Conservation (phyloP, 495 filamentous ascomycete species). For the Penicillium canescens region DNA sequence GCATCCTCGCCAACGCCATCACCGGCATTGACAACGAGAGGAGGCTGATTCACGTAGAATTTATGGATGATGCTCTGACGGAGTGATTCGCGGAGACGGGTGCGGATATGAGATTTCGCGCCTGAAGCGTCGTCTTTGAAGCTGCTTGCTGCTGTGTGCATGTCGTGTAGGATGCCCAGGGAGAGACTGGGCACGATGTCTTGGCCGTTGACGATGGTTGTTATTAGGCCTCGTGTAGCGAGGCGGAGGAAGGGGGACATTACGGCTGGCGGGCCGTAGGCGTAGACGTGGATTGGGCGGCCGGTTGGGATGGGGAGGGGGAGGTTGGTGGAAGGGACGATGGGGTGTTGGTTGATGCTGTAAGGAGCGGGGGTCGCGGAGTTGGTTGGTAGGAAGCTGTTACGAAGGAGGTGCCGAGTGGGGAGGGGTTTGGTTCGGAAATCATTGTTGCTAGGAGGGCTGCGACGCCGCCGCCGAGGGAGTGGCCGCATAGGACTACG, state of each 20-base stretch:
- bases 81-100: constrained; percentile 65
- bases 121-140: constrained; percentile 70
- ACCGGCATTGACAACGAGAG: constrained; percentile 42
- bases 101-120: constrained; percentile 64
- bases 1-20: constrained; percentile 61
- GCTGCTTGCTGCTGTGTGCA: constrained; percentile 67
- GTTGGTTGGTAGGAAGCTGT: constrained; percentile 41
- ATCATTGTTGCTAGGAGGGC: constrained; percentile 74
- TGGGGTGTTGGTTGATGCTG: constrained; percentile 20
- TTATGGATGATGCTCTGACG: constrained; percentile 47
- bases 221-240: constrained; percentile 73
- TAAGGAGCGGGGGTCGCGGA: constrained; percentile 42
- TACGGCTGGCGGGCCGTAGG: constrained; percentile 73
- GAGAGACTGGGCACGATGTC: constrained; percentile 76
- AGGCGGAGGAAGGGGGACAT: constrained; percentile 72
- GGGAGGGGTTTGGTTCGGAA: constrained; percentile 55
- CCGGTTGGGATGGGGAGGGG: constrained; percentile 63
- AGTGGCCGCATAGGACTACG: constrained; percentile 75
- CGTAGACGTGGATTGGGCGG: constrained; percentile 75
- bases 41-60: constrained; percentile 48
- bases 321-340: constrained; percentile 24
- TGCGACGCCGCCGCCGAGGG: constrained; percentile 73
- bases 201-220: constrained; percentile 69
- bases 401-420: constrained; percentile 55
- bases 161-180: constrained; percentile 72